Evolutionary conservation across 2,329 filamentous ascomycete species (phyloP).

Genomic region (Simplicillium aogashimaense): DNA sequence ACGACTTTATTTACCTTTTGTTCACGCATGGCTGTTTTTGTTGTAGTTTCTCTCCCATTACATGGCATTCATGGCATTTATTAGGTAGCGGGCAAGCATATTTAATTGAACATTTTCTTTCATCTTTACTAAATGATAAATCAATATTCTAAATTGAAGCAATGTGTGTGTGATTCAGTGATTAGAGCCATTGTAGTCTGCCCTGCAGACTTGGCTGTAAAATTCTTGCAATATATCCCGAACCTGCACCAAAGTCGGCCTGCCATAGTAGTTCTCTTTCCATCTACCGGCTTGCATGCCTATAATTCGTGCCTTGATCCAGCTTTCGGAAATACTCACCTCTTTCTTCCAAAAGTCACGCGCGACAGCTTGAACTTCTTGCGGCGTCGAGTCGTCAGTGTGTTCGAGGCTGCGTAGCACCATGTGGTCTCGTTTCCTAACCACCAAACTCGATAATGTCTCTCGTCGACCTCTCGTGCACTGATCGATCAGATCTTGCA

Average conservation of each 20-base stretch:
- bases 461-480: constrained; percentile 39
- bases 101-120: too few relatives aligned
- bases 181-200: too few relatives aligned
- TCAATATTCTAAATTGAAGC: too few relatives aligned
- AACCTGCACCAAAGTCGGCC: constrained; percentile 37
- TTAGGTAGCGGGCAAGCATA: too few relatives aligned
- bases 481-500: constrained; percentile 37
- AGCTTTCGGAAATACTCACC: not conserved
- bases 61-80: too few relatives aligned
- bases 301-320: not conserved
- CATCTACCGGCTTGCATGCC: constrained; percentile 30
- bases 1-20: too few relatives aligned
- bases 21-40: too few relatives aligned
- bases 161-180: too few relatives aligned
- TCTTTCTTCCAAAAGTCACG: not conserved
- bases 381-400: constrained; percentile 21
- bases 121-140: too few relatives aligned
- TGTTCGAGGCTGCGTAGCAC: constrained; percentile 26
- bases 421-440: constrained; percentile 34
- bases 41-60: too few relatives aligned
- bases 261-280: constrained; percentile 39
- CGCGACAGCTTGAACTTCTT: constrained; percentile 6
- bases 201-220: too few relatives aligned
- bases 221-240: constrained; percentile 13
- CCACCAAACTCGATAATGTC: constrained; percentile 32